Base-by-base conservation (phyloP, 2,329 filamentous ascomycete species). In the Xylariaceae sp. region DNA sequence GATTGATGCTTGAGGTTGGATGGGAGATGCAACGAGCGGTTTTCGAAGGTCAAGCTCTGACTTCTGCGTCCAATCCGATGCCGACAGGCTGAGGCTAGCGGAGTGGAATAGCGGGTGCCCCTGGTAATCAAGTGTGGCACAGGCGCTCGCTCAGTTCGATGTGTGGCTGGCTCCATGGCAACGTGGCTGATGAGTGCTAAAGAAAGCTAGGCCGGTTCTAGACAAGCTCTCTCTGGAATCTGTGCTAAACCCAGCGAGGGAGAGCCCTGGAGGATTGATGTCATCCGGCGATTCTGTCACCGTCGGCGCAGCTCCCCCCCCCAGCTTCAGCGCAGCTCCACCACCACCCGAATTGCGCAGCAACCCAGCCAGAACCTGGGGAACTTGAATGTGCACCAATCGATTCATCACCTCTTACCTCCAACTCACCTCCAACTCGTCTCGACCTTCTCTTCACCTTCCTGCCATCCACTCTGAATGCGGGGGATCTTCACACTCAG, bases 11-110 rank as follows among this genome's bases (percentile, higher is more conserved):
- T 33, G 39, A 45, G 45, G 51, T 47, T 45, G 39, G 41, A 53
- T 50, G 34, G 45, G 38, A 53, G 38, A 40, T n/a, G 14, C 40
- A 36, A 43, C 57, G 59, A 66, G 63, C 57, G 62, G 63, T 66
- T 66, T 66, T 66, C 60, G 46, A 58, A 50, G 54, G 52, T 60
- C 54, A 61, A 63, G 57, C 55, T 63, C 54, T 64, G 54, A 45
- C 28, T 39, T 38, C 22, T 12, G 42, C 12, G 31, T 33, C 31
- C 28, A 31, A 50, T 42, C 54, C 52, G 47, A 50, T 42, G 42
- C 38, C 39, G 39, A 45, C 41, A 53, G 42, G 45, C 51, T 55
- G 51, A 49, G 43, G 51, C 44, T 44, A 31, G 31, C 38, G 22
- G 17, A 12, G 48, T 48, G 53, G 53, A 47, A 48, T 46, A 28